Conservation (phyloP, 176 grass and related monocot species). For the Puccinellia tenuiflora region DNA sequence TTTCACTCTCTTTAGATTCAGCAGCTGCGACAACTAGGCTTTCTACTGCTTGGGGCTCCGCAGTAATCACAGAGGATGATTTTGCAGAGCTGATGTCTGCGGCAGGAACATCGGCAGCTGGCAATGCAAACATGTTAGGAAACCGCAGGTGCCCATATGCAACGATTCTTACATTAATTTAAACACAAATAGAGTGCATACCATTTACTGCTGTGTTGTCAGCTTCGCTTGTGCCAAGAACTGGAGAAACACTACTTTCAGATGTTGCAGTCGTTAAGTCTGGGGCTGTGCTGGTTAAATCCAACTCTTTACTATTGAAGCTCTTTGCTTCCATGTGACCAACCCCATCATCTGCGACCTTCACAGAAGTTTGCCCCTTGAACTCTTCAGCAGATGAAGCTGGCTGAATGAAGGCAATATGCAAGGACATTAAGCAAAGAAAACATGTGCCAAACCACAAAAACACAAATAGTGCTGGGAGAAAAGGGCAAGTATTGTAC, state of each 20-base stretch:
- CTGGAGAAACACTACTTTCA: conserved; percentile 11
- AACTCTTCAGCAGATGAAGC: conserved; percentile 34
- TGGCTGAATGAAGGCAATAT: conserved; percentile 42
- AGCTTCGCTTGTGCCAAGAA: neutral
- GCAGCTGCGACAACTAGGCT: neutral
- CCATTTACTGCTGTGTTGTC: conserved; percentile 19
- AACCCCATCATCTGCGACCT: conserved; percentile 29
- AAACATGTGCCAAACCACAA: neutral
- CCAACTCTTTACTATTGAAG: neutral
- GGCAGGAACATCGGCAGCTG: conserved; percentile 24
- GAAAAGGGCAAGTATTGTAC: conserved; percentile 19
- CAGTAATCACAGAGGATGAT: conserved; percentile 7
- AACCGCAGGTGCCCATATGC: neutral
- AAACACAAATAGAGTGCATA: conserved; percentile 9
- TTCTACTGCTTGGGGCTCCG: conserved; percentile 11
- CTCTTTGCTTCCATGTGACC: conserved; percentile 24
- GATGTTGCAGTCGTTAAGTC: neutral
- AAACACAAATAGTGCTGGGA: neutral
- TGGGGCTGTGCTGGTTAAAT: conserved; percentile 12
- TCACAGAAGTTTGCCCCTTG: conserved; percentile 32
- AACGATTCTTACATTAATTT: neutral
- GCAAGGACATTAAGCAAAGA: conserved; percentile 14
- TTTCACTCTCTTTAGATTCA: conserved; percentile 16
- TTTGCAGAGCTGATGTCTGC: conserved; percentile 2
- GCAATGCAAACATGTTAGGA: conserved; percentile 26